Evolutionary conservation across 2,329 filamentous ascomycete species (phyloP).

Genomic region (Talaromyces sp.): DNA sequence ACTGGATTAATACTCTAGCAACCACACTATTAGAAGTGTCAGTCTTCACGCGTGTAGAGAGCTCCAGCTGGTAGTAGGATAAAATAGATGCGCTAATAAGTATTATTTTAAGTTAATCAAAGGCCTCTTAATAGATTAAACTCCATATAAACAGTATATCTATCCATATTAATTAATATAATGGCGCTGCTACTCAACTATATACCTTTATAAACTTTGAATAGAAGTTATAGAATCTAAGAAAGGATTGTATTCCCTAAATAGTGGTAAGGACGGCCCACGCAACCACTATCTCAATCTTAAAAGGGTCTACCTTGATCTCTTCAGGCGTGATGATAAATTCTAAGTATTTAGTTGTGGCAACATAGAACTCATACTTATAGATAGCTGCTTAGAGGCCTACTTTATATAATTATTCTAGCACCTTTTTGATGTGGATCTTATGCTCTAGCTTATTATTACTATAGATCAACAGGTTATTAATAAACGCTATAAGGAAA

Average conservation of each 20-base stretch:
- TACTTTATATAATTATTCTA: neutral
- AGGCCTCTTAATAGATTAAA: neutral
- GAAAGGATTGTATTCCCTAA: slow-evolving; percentile 7
- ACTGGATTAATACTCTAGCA: neutral
- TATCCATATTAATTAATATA: neutral
- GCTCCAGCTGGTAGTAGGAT: neutral
- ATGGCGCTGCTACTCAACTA: neutral
- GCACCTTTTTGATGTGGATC: neutral
- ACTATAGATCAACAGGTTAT: slow-evolving; percentile 22
- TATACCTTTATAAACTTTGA: neutral
- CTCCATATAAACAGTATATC: neutral
- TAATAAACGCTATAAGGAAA: slow-evolving; percentile 16
- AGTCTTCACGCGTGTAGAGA: neutral
- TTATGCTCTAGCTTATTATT: neutral
- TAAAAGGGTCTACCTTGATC: neutral
- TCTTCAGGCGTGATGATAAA: neutral
- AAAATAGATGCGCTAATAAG: neutral
- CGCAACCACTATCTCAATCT: neutral
- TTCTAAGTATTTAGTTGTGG: neutral
- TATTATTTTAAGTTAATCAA: neutral
- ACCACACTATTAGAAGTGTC: neutral
- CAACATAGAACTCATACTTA: slow-evolving; percentile 1
- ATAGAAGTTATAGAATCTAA: slow-evolving; percentile 14
- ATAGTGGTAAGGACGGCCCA: neutral
- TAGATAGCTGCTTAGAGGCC: neutral